Base-by-base conservation (phyloP, 1,284 basidiomycete species). In the Termitomyces sp. region DNA sequence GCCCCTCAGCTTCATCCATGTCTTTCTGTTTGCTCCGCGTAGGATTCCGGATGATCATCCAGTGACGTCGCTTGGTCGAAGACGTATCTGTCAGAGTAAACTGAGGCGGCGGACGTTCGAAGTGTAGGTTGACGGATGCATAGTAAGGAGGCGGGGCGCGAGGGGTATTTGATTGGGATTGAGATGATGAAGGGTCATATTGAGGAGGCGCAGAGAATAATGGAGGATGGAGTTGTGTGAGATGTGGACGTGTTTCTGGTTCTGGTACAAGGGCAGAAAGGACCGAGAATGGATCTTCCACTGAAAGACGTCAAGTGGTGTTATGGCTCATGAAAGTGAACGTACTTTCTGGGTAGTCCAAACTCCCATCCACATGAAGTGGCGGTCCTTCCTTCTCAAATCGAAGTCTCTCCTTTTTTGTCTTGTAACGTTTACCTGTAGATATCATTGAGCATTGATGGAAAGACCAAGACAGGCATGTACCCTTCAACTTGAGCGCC, bases 231-330 rank as follows among this genome's bases (percentile, higher is more conserved):
- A 90, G 70, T 12, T 85, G 79, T 3, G 74, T 71, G 10, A 90
- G 69, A 40, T 73, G 73, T 3, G 86, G 86, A 30, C 78, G 73
- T 21, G 75, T 67, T 9, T 65, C 73, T 1, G 76, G 73, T 12
- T 88, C 82, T 3, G 84, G 84, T 13, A 80, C 81, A 46, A 90
- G 74, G 34, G 73, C 72, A 13, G 80, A 83, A 2, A 90, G 73
- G 0, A 86, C 68, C 6, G 83, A 78, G 66, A 88, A 90, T 1
- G 88, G 86, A 58, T 89, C 85, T 65, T 90, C 88, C 79, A 90
- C 87, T 90, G 57, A 33, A 38, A 59, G 52, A 51, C 43, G 39
- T 54, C 42, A 53, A 63, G 3, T 21, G 60, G 60, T 54, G n/a
- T 26, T 2, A 33, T 46, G 46, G 15, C n/a, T 45, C 38, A 53